Conservation (phyloP, 140 eudicot species). For the Cichorium intybus region DNA sequence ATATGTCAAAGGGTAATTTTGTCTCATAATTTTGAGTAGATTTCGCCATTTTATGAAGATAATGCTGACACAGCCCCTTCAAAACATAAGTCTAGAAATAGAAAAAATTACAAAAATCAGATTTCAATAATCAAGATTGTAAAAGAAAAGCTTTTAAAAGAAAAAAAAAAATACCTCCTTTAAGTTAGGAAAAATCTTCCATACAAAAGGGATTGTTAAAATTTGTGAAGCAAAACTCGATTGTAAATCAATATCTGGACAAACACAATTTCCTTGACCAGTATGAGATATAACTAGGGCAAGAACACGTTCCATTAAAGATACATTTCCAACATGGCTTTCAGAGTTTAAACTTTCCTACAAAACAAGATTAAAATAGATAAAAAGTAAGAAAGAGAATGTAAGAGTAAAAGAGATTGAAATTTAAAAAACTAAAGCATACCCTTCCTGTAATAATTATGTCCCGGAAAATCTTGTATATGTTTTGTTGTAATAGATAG, state of each 20-base stretch:
- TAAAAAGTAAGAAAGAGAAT: not conserved
- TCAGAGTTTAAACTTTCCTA: slow-evolving; percentile 45
- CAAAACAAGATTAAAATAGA: slow-evolving; percentile 9
- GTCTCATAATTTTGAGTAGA: slow-evolving; percentile 48
- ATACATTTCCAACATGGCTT: slow-evolving; percentile 32
- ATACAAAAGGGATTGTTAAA: slow-evolving; percentile 71
- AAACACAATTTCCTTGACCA: slow-evolving; percentile 63
- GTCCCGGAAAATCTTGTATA: slow-evolving; percentile 56
- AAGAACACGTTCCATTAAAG: slow-evolving; percentile 66
- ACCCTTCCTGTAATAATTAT: slow-evolving; percentile 65
- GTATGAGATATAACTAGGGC: slow-evolving; percentile 56
- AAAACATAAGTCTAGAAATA: slow-evolving; percentile 52
- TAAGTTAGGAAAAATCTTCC: slow-evolving; percentile 65
- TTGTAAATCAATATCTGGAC: slow-evolving; percentile 51
- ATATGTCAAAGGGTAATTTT: slow-evolving; percentile 64
- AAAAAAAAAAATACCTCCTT: slow-evolving; percentile 56
- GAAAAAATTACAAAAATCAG: slow-evolving; percentile 22
- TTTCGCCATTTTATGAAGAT: slow-evolving; percentile 65
- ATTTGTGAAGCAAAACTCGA: slow-evolving; percentile 73
- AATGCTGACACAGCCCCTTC: slow-evolving; percentile 52
- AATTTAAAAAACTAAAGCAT: not conserved
- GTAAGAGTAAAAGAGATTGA: not conserved
- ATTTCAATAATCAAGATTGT: not conserved
- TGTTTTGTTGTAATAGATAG: slow-evolving; percentile 59
- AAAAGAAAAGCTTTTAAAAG: not conserved